Base-by-base conservation (phyloP, 140 eudicot genomes). In the Ambrosia hybrid region DNA sequence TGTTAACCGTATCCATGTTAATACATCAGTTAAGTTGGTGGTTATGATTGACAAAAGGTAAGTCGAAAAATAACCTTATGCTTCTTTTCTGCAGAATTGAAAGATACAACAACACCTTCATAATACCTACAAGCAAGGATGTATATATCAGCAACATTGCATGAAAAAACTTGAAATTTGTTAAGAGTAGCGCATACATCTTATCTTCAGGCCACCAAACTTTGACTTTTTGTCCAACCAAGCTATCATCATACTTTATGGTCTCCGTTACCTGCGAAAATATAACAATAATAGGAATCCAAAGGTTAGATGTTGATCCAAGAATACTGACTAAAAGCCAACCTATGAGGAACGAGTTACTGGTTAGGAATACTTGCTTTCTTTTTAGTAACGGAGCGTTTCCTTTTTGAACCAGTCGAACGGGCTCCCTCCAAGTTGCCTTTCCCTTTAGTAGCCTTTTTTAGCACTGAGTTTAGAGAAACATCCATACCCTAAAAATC, bases 131-230 rank as follows among this genome's bases (percentile, higher is more conserved):
- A 61, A 64, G 30, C 13, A 69, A 34, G 14, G 37, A 74, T 15
- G 59, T 63, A 49, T 2, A 63, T 34, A 72, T 69, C 15, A 69
- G 72, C 62, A 43, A 36, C 55, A 69, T 64, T 41, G 55, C 60
- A 59, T n/a, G 58, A 10, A 57, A 21, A 56, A 45, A 45, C 12
- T 34, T 33, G 14, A 43, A 15, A 57, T 26, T 26, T 41, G 9
- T 9, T 39, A 3, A 45, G 37, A 26, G 14, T 48, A 52, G 62
- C 66, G 69, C 89, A 84, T 80, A 91, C 99, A 6, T 30, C 10
- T 69, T 26, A 82, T 94, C 99, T 3, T 73, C 38, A 6, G 99
- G 97, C 99, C 99, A 94, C 96, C 95, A 94, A 75, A 94, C 92
- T 81, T 82, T 88, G 58, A 94, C 83, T 78, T 82, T 91, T 9